Conservation (phyloP, 1,284 basidiomycete genomes). For the Mycosarcoma mackinlayi region DNA sequence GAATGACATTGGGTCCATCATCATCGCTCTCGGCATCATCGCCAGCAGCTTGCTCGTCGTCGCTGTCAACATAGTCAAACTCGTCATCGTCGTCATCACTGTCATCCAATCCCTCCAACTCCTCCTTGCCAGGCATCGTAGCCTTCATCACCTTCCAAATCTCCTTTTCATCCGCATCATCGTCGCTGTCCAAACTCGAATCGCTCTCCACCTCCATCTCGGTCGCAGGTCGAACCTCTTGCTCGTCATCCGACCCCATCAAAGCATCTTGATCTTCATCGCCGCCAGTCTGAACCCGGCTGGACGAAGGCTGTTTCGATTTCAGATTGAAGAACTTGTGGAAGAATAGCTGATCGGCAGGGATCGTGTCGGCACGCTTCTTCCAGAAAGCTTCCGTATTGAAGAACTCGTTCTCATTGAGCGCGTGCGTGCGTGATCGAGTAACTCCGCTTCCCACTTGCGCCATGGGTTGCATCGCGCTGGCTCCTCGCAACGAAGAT, state of each 20-base stretch:
- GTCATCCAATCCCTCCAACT: constrained; percentile 71
- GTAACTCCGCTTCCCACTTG: constrained; percentile 75
- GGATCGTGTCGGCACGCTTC: constrained; percentile 79
- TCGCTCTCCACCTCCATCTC: constrained; percentile 42
- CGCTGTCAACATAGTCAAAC: constrained; percentile 50
- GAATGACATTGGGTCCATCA: constrained; percentile 32
- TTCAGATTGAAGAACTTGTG: constrained; percentile 66
- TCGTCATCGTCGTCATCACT: constrained; percentile 48
- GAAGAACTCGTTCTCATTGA: constrained; percentile 72
- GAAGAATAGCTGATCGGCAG: constrained; percentile 77
- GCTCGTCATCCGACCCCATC: constrained; percentile 72
- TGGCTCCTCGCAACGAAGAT: constrained; percentile 79
- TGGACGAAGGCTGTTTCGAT: constrained; percentile 48
- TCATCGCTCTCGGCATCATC: constrained; percentile 36
- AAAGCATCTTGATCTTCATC: constrained; percentile 66
- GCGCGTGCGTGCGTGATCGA: constrained; percentile 75
- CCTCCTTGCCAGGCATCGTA: constrained; percentile 72
- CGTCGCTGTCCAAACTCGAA: constrained; percentile 37
- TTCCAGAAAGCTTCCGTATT: constrained; percentile 85
- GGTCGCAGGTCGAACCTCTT: constrained; percentile 72
- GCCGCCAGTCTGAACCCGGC: constrained; percentile 23
- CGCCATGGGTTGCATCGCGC: constrained; percentile 82
- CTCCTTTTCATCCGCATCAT: constrained; percentile 66
- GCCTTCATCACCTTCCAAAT: constrained; percentile 70
- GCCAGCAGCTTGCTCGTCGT: constrained; percentile 19